Percentiles rank a stretch among this genome's conserved stretches.
Evolutionary conservation across 257 asterid species (phyloP).

Genomic region (Petrea volubilis): DNA sequence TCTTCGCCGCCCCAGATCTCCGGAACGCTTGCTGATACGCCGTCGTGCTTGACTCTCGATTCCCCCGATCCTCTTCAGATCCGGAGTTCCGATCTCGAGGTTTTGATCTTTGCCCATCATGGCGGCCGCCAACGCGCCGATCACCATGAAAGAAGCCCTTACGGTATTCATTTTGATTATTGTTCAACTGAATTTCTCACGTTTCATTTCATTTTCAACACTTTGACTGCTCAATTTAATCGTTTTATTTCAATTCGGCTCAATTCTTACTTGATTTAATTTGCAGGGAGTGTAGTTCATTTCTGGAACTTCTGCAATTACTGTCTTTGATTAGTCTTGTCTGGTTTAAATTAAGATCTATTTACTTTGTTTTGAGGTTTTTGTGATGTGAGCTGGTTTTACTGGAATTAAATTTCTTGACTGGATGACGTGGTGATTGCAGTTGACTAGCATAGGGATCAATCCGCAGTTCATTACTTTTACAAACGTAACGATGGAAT

Average conservation of each 20-base stretch:
- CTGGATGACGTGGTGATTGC: constrained; percentile 48
- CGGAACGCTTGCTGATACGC: constrained; percentile 27
- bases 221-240: constrained; percentile 20
- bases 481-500: constrained; percentile 97
- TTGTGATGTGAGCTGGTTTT: constrained; percentile 21
- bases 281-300: constrained; percentile 6
- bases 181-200: constrained; percentile 18
- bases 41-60: constrained; percentile 24
- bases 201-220: constrained; percentile 17
- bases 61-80: constrained; percentile 45
- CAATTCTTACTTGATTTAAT: constrained; percentile 20
- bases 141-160: constrained; percentile 94
- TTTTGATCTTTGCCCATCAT: constrained; percentile 59
- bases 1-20: constrained; percentile 58
- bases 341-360: constrained; percentile 31
- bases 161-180: constrained; percentile 58
- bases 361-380: constrained; percentile 20
- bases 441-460: constrained; percentile 96
- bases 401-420: constrained; percentile 37
- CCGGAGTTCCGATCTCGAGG: constrained; percentile 52
- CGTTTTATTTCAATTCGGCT: constrained; percentile 13
- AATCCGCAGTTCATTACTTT: constrained; percentile 90
- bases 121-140: constrained; percentile 99
- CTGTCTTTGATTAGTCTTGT: neutral
- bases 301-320: constrained; percentile 1